Evolutionary conservation across 164 flowering plant species (phyloP).

Genomic region (Magnolia sinica): DNA sequence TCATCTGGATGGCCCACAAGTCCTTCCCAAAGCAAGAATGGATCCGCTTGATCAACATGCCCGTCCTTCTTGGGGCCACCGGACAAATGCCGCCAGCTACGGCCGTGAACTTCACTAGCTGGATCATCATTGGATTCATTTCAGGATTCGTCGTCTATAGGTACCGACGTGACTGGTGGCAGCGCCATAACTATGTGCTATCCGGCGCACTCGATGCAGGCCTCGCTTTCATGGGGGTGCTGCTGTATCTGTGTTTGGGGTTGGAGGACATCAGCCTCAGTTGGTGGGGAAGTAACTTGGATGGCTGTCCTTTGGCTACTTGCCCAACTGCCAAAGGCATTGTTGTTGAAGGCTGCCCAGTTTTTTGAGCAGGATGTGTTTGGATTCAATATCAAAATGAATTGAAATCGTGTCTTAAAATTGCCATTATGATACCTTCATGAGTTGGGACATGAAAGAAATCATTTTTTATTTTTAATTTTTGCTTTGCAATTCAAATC

Average conservation of each 20-base stretch:
- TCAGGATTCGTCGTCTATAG: slow-evolving; percentile 63
- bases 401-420: too few species aligned
- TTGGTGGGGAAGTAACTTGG: slow-evolving; percentile 83
- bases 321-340: slow-evolving; percentile 79
- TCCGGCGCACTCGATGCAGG: slow-evolving; percentile 89
- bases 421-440: too few species aligned
- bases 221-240: slow-evolving; percentile 79
- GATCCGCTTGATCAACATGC: slow-evolving; percentile 77
- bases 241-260: slow-evolving; percentile 57
- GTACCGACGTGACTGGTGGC: slow-evolving; percentile 69
- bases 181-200: slow-evolving; percentile 62
- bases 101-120: slow-evolving; percentile 67
- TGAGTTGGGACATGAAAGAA: too few species aligned
- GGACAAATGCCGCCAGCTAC: slow-evolving; percentile 78
- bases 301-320: slow-evolving; percentile 66
- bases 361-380: slow-evolving; percentile 17
- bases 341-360: slow-evolving; percentile 60
- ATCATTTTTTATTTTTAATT: too few species aligned
- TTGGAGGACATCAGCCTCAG: slow-evolving; percentile 36
- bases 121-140: slow-evolving; percentile 65
- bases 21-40: slow-evolving; percentile 71
- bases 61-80: slow-evolving; percentile 62
- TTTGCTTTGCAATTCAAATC: too few species aligned
- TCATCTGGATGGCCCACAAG: slow-evolving; percentile 62
- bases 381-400: too few species aligned